These are phyloP conservation scores for Suhomyces sp. DNA, from an alignment of 805 yeast species.

Conservation along the genomic window DNA sequence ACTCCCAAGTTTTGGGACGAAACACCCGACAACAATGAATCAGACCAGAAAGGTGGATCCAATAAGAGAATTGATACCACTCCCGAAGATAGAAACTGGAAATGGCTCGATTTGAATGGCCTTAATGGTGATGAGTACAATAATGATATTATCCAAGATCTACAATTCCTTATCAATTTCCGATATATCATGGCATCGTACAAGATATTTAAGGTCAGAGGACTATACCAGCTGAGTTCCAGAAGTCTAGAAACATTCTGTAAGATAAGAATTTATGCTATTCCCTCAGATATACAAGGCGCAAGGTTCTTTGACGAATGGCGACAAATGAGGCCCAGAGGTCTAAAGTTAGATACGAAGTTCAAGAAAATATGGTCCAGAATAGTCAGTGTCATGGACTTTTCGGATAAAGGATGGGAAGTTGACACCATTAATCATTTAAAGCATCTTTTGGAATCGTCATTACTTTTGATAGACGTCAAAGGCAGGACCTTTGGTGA, in stretches of 20 bases:
- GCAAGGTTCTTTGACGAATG: slow-evolving; percentile 31
- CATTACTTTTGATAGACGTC: slow-evolving; percentile 1
- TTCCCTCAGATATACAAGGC: slow-evolving; percentile 47
- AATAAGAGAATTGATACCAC: no score
- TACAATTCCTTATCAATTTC: slow-evolving; percentile 44
- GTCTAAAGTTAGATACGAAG: slow-evolving; percentile 19
- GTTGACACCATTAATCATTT: no score
- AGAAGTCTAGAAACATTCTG: slow-evolving; percentile 19
- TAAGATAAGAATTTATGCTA: slow-evolving; percentile 45
- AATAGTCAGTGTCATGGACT: slow-evolving; percentile 46
- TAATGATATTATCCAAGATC: slow-evolving; percentile 29
- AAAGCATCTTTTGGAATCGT: background rate
- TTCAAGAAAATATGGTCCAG: slow-evolving; percentile 32
- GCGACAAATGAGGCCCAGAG: slow-evolving; percentile 36
- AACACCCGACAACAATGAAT: no score
- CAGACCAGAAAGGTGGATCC: no score
- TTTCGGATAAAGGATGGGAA: slow-evolving; percentile 36
- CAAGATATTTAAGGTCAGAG: slow-evolving; percentile 14
- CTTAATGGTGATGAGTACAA: slow-evolving; percentile 10
- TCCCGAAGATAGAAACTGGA: no score
- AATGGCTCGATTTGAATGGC: slow-evolving; percentile 54
- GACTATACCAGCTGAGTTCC: no score
- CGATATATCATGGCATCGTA: slow-evolving; percentile 48
- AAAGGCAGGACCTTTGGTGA: background rate
- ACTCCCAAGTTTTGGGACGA: no score